These are phyloP conservation scores for Penicillium fuscoglaucum DNA, from an alignment of 2,329 filamentous ascomycete species.

Conservation along the genomic window DNA sequence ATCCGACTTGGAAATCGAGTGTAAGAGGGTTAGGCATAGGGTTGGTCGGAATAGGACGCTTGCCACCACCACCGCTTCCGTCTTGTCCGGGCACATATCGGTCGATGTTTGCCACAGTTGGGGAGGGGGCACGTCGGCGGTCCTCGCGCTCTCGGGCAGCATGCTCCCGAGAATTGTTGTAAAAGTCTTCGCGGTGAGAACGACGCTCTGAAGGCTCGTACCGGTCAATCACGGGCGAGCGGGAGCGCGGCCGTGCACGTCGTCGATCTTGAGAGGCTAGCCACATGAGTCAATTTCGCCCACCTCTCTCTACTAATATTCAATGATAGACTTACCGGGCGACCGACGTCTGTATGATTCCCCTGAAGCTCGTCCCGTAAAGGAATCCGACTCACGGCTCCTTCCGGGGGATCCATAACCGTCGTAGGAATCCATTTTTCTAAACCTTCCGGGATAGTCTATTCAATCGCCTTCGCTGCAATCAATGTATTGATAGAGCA, in stretches of 20 bases:
- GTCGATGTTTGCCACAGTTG: conserved; percentile 60
- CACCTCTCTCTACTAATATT: neutral
- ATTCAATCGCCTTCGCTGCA: conserved; percentile 1
- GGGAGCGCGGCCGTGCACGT: conserved; percentile 54
- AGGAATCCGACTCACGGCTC: conserved; percentile 43
- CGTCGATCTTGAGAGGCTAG: conserved; percentile 45
- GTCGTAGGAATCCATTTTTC: conserved; percentile 50
- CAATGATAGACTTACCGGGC: conserved; percentile 41
- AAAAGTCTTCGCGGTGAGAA: conserved; percentile 58
- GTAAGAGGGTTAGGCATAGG: conserved; percentile 61
- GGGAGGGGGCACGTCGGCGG: conserved; percentile 58
- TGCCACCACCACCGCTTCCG: conserved; percentile 41
- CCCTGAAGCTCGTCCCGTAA: conserved; percentile 33
- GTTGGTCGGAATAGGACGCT: conserved; percentile 56
- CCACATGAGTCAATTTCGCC: neutral
- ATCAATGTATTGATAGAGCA: neutral
- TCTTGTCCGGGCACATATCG: conserved; percentile 66
- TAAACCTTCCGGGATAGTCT: neutral
- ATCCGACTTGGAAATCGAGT: conserved; percentile 66
- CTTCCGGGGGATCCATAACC: conserved; percentile 48
- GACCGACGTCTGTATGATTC: conserved; percentile 50
- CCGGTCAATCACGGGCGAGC: conserved; percentile 64
- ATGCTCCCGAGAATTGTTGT: conserved; percentile 46
- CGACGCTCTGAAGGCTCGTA: conserved; percentile 61
- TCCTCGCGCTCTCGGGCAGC: conserved; percentile 57